A percentile compares a stretch with the other conserved stretches of the same genome.
Conservation (phyloP, 805 yeast genomes). For the Candida ascalaphidarum region DNA sequence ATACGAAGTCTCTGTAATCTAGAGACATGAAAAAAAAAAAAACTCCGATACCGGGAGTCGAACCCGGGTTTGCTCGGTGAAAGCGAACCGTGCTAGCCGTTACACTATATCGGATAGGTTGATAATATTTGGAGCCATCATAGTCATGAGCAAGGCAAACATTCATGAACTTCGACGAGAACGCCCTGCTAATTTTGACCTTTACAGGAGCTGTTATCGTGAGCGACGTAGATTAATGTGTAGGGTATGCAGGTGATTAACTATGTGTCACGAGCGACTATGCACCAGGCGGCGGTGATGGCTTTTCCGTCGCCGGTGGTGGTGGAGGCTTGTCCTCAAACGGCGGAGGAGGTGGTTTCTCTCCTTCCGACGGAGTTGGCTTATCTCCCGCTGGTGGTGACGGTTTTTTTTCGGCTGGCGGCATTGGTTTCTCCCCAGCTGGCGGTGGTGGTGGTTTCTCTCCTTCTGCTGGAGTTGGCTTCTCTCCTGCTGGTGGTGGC, state of each 20-base stretch:
- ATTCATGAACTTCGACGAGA: too few relatives aligned
- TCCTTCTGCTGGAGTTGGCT: too few relatives aligned
- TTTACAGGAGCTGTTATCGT: too few relatives aligned
- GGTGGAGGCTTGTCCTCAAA: constrained; percentile 3
- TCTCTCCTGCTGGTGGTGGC: constrained; percentile 4
- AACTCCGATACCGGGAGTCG: constrained; percentile 78
- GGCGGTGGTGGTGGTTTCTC: constrained; percentile 19
- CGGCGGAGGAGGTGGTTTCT: constrained; percentile 10
- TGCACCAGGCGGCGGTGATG: constrained; percentile 1
- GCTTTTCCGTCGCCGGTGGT: constrained; percentile 3
- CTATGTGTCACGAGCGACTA: too few relatives aligned
- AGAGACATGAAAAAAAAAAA: too few relatives aligned
- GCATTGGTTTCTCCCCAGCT: constrained; percentile 11
- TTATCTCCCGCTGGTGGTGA: constrained; percentile 4
- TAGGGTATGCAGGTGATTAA: too few relatives aligned
- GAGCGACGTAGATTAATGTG: too few relatives aligned
- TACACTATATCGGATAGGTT: constrained; percentile 63
- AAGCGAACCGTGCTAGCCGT: constrained; percentile 81
- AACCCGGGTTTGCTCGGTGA: constrained; percentile 82
- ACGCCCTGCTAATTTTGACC: too few relatives aligned
- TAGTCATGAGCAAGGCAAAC: too few relatives aligned
- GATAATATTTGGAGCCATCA: too few relatives aligned
- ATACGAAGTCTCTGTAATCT: too few relatives aligned
- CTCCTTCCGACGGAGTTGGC: too few relatives aligned
- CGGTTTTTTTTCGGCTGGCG: constrained; percentile 3